Percentiles rank a stretch among this genome's conserved stretches.
phyloP scores from a whole-genome alignment of 768 basidiomycete species.

The Suillus fuscotomentosus region DNA sequence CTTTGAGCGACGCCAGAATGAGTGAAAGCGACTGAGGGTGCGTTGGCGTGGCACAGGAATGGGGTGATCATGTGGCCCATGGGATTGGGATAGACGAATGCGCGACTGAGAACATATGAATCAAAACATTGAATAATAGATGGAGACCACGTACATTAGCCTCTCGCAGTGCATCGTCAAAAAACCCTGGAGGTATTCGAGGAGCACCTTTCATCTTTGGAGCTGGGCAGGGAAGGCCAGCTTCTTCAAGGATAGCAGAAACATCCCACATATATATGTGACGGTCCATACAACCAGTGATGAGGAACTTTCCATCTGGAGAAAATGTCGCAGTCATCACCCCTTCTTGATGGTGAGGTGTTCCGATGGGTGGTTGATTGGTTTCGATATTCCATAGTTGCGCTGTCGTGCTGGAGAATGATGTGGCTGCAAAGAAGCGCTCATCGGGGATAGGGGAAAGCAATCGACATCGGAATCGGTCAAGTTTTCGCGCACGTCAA shows the following conservation, averaged over 20 bases:
- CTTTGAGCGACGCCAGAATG: neutral
- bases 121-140: too few species aligned
- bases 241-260: neutral
- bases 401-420: accelerated
- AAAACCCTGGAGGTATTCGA: too few species aligned
- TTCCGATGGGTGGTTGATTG: neutral
- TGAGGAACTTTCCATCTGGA: neutral
- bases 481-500: neutral
- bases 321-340: neutral
- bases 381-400: neutral
- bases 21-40: neutral
- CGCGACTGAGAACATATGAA: too few species aligned
- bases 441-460: neutral
- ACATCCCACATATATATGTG: neutral
- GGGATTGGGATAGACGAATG: neutral
- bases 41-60: neutral
- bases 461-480: too few species aligned
- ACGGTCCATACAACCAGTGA: neutral
- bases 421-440: neutral
- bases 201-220: too few species aligned
- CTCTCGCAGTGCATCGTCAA: too few species aligned
- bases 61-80: neutral
- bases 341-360: neutral
- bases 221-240: neutral
- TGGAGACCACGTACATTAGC: too few species aligned